Evolutionary conservation across 257 asterid species (phyloP), one percentile per base, ranked within the genome.

Genomic region (Nicotiana otophora): DNA sequence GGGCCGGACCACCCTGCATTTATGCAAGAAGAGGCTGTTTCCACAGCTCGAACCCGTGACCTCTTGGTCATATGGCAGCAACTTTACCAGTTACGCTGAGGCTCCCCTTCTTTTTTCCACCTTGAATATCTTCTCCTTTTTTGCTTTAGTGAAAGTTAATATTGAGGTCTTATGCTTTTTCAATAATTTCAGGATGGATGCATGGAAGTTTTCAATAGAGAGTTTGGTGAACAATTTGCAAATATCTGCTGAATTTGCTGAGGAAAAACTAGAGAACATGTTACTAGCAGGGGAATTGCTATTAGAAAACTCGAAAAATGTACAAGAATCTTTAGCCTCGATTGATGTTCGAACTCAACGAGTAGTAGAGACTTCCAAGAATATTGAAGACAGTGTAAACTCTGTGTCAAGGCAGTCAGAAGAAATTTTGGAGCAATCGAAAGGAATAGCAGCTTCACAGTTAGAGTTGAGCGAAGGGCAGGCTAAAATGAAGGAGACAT

Each of bases 201-300:
- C 94, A 14, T 95, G 94, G 81, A 92, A 84, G 90, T 83, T 79
- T 53, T 94, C 89, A 77, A 92, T 97, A 0, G 97, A 95, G 92
- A 91, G 95, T 76, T 58, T 95, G 84, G 97, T 94, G 81, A 95
- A 95, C 63, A 97, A 86, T 12, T 88, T 95, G 63, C 92, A 91
- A 81, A 78, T 51, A 7, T 81, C 93, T 2, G 97, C 97, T 1
- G 96, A 95, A 83, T 83, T 83, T 80, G 97, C 95, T n/a, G 96
- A 89, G 63, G 82, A 46, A 4, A 94, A 92, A 76, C n/a, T 94
- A 4, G 94, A 46, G 5, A 86, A 51, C 83, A 91, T 95, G 26
- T 92, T 91, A 60, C 82, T 86, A 28, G 92, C 80, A 19, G 99
- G 93, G 51, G 89, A 88, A n/a, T 20, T 64, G 1, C 78, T 94